phyloP scores from a whole-genome alignment of 2,329 filamentous ascomycete species.

The Hirsutella thompsonii region DNA sequence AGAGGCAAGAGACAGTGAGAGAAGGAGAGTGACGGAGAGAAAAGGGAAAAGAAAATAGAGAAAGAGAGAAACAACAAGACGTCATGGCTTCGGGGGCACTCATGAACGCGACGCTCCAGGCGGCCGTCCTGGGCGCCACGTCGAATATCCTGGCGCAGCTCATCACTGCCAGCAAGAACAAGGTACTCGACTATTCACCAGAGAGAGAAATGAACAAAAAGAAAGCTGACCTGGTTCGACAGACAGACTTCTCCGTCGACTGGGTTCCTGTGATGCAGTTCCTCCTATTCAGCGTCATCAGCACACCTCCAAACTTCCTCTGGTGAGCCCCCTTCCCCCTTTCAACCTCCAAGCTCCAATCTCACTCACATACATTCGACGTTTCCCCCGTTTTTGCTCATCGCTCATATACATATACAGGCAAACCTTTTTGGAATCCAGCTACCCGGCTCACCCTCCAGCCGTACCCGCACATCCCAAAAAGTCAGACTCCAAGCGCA shows the following conservation, averaged over 20 bases:
- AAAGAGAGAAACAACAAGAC: too few species aligned
- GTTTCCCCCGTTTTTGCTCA: not conserved
- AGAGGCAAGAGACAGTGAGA: too few species aligned
- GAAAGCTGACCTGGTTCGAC: too few species aligned
- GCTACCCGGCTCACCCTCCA: constrained; percentile 53
- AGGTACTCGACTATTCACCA: constrained; percentile 37
- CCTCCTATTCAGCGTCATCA: constrained; percentile 57
- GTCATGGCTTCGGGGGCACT: constrained; percentile 32
- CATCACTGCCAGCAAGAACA: constrained; percentile 47
- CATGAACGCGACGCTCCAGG: constrained; percentile 49
- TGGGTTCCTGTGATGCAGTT: constrained; percentile 63
- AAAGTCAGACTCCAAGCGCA: constrained; percentile 11
- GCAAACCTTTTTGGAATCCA: constrained; percentile 64
- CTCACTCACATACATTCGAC: not conserved
- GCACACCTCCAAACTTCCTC: constrained; percentile 69
- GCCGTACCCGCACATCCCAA: constrained; percentile 16
- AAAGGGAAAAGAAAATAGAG: too few species aligned
- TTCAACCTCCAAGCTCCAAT: too few species aligned
- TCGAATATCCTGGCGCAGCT: constrained; percentile 65
- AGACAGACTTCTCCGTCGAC: constrained; percentile 34
- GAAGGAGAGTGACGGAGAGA: too few species aligned
- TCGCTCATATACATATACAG: too few species aligned
- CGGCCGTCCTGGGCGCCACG: constrained; percentile 48
- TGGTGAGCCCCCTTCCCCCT: constrained; percentile 43
- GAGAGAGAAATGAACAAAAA: too few species aligned